Percentiles rank a stretch among this genome's conserved stretches.
phyloP scores from a whole-genome alignment of 1,284 basidiomycete genomes.

The Anthracocystis panici-leucophaei region DNA sequence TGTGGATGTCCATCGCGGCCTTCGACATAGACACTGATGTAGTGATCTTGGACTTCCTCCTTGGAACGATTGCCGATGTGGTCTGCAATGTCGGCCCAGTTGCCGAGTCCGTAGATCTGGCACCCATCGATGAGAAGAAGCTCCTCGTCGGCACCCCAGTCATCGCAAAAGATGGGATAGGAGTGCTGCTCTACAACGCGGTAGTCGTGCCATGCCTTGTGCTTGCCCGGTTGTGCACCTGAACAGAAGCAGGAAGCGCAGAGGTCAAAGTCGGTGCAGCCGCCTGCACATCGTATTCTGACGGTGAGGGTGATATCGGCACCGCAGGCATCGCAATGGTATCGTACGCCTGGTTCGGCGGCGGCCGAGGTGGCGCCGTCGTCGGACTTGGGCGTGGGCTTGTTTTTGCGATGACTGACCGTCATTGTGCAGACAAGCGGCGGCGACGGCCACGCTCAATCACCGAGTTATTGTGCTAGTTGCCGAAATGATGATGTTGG shows the following conservation, averaged over 20 bases:
- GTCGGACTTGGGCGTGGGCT: slow-evolving; percentile 59
- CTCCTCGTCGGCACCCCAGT: slow-evolving; percentile 99
- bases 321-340: slow-evolving; percentile 69
- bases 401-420: slow-evolving; percentile 68
- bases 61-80: slow-evolving; percentile 94
- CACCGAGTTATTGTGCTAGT: neutral
- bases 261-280: slow-evolving; percentile 71
- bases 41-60: slow-evolving; percentile 94
- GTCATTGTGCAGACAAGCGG: slow-evolving; percentile 53
- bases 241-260: slow-evolving; percentile 82
- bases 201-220: slow-evolving; percentile 90
- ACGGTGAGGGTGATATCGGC: slow-evolving; percentile 69
- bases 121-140: slow-evolving; percentile 90
- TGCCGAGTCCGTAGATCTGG: slow-evolving; percentile 88
- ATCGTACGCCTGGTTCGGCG: slow-evolving; percentile 66
- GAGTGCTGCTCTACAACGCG: slow-evolving; percentile 95
- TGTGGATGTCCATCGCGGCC: slow-evolving; percentile 59
- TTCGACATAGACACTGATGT: slow-evolving; percentile 82
- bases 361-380: slow-evolving; percentile 57
- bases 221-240: slow-evolving; percentile 87
- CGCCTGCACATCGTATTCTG: slow-evolving; percentile 66
- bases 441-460: slow-evolving; percentile 1
- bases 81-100: slow-evolving; percentile 96
- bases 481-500: neutral
- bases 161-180: slow-evolving; percentile 92